Conservation (phyloP, 1,284 basidiomycete species). For the Trichosporon sp. region DNA sequence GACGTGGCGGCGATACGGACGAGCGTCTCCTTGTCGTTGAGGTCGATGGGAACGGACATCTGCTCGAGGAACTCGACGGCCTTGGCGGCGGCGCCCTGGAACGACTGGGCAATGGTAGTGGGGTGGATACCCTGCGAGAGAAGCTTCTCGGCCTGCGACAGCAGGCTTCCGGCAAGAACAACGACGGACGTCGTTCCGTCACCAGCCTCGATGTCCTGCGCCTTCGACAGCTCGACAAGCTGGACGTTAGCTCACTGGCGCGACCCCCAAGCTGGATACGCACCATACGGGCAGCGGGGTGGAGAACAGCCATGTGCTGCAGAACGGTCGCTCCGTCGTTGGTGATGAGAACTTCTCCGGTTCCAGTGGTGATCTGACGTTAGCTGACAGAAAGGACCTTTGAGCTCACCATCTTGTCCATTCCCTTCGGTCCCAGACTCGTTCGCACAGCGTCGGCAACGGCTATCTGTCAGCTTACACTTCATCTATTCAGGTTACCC, state of each 20-base stretch:
- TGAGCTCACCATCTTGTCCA: constrained; percentile 93
- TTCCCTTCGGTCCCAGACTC: constrained; percentile 93
- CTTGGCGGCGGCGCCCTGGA: constrained; percentile 88
- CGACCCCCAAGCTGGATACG: constrained; percentile 57
- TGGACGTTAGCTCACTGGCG: constrained; percentile 57
- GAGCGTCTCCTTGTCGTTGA: constrained; percentile 83
- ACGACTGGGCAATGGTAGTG: constrained; percentile 94
- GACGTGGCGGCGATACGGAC: constrained; percentile 93
- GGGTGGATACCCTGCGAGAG: constrained; percentile 95
- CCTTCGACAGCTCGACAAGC: constrained; percentile 93
- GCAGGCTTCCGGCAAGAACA: constrained; percentile 88
- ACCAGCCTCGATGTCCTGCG: constrained; percentile 98
- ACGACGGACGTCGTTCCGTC: constrained; percentile 99
- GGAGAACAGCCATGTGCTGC: constrained; percentile 94
- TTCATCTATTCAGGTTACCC: constrained; percentile 61
- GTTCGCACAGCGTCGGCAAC: constrained; percentile 98
- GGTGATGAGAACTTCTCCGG: constrained; percentile 96
- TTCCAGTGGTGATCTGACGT: constrained; percentile 89
- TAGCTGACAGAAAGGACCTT: constrained; percentile 5
- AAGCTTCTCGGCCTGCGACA: constrained; percentile 96
- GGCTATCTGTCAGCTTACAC: constrained; percentile 62
- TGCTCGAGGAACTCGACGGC: constrained; percentile 93
- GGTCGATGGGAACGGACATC: constrained; percentile 88
- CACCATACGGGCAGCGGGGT: constrained; percentile 95
- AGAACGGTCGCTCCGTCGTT: constrained; percentile 99